Evolutionary conservation across 805 yeast genomes (phyloP).

Genomic region (Candida dajiaensis): DNA sequence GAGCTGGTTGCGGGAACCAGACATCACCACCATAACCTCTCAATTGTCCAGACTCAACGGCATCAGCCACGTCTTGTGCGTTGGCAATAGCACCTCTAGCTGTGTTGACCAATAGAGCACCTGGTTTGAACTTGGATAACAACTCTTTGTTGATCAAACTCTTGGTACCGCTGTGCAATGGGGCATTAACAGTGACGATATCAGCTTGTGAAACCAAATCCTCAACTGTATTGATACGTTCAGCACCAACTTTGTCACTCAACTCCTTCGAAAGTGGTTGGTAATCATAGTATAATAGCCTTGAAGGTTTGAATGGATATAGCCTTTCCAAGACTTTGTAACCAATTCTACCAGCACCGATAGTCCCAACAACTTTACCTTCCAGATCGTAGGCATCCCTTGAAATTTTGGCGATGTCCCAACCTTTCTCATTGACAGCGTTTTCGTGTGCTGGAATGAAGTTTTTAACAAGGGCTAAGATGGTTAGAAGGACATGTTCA

Average conservation of each 20-base stretch:
- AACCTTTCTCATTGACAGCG: constrained; percentile 44
- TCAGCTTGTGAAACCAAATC: constrained; percentile 65
- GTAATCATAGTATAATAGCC: constrained; percentile 69
- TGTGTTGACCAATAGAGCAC: constrained; percentile 70
- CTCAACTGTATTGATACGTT: constrained; percentile 53
- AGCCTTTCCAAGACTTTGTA: constrained; percentile 68
- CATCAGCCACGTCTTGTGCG: constrained; percentile 70
- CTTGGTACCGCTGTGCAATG: constrained; percentile 63
- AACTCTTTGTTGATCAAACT: constrained; percentile 64
- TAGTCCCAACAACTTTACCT: constrained; percentile 71
- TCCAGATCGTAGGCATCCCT: constrained; percentile 71
- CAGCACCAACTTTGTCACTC: constrained; percentile 52
- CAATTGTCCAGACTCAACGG: constrained; percentile 60
- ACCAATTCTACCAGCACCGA: constrained; percentile 81
- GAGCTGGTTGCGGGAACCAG: constrained; percentile 84
- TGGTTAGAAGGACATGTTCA: constrained; percentile 74
- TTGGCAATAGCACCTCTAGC: constrained; percentile 79
- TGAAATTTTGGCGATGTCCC: constrained; percentile 78
- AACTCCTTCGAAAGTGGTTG: constrained; percentile 57
- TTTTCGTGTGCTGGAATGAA: constrained; percentile 76
- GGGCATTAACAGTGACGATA: constrained; percentile 71
- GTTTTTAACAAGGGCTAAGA: constrained; percentile 65
- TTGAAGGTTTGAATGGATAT: constrained; percentile 68
- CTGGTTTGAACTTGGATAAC: constrained; percentile 64
- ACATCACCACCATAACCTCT: constrained; percentile 85